These are phyloP conservation scores for Colletotrichum incanum DNA, from an alignment of 2,329 filamentous ascomycete genomes.

Conservation along the genomic window DNA sequence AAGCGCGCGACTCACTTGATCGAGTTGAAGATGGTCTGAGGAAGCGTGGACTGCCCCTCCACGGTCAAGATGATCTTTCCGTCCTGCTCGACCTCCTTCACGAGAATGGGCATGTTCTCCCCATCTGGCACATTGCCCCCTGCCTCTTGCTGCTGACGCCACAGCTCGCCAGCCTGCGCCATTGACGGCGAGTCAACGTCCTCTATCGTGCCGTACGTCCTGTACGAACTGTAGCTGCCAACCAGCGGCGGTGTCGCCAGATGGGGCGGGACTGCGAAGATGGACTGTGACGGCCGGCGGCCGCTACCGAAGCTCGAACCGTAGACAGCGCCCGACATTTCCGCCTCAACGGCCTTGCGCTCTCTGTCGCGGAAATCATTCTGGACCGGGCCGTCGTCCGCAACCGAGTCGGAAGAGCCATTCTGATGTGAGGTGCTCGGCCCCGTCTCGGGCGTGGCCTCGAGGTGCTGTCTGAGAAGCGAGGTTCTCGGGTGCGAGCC, in stretches of 20 bases:
- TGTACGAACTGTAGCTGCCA: slow-evolving; percentile 77
- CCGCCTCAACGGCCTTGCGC: slow-evolving; percentile 63
- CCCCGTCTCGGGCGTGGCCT: slow-evolving; percentile 49
- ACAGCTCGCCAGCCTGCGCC: slow-evolving; percentile 65
- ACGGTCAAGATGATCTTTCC: slow-evolving; percentile 88
- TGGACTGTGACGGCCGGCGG: slow-evolving; percentile 57
- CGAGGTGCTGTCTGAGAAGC: slow-evolving; percentile 69
- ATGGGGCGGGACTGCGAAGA: slow-evolving; percentile 73
- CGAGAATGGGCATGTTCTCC: slow-evolving; percentile 82
- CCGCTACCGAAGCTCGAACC: slow-evolving; percentile 50
- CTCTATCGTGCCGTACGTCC: slow-evolving; percentile 70
- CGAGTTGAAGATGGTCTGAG: slow-evolving; percentile 96
- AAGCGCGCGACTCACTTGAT: slow-evolving; percentile 72
- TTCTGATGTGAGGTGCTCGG: slow-evolving; percentile 26
- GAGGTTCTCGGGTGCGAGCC: slow-evolving; percentile 56
- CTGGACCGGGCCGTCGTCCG: slow-evolving; percentile 33
- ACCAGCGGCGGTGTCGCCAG: slow-evolving; percentile 79
- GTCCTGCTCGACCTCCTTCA: slow-evolving; percentile 91
- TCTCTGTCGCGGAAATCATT: slow-evolving; percentile 62
- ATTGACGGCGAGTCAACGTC: slow-evolving; percentile 63
- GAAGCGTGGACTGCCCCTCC: slow-evolving; percentile 93
- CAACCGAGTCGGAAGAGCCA: slow-evolving; percentile 41
- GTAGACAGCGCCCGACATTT: slow-evolving; percentile 55
- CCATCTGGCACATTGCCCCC: slow-evolving; percentile 65
- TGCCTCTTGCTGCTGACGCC: slow-evolving; percentile 68